phyloP scores from a whole-genome alignment of 495 filamentous ascomycete species.

The Aspergillus campestris region DNA sequence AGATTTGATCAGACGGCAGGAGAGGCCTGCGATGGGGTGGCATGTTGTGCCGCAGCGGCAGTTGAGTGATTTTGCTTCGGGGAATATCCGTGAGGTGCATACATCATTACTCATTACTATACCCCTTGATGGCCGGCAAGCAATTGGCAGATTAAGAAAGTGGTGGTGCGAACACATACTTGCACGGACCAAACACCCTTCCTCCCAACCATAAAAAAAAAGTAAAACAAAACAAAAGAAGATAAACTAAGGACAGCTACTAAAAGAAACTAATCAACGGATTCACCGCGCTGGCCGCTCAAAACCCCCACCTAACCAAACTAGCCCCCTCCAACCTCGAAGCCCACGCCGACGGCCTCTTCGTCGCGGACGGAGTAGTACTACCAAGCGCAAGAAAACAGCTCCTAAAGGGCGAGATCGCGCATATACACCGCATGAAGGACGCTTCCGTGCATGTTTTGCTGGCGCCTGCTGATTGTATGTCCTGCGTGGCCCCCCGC shows the following conservation, averaged over 20 bases:
- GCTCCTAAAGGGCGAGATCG: conserved; percentile 54
- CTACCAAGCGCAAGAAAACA: conserved; percentile 10
- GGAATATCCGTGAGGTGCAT: conserved; percentile 23
- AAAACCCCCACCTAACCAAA: conserved; percentile 27
- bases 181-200: too few relatives aligned
- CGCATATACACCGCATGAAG: conserved; percentile 58
- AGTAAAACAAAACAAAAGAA: too few relatives aligned
- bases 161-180: too few relatives aligned
- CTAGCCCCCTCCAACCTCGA: conserved; percentile 19
- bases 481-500: neutral
- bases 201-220: too few relatives aligned
- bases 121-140: too few relatives aligned
- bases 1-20: neutral
- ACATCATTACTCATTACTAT: too few relatives aligned
- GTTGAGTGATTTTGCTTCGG: conserved; percentile 18
- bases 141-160: too few relatives aligned
- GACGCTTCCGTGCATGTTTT: conserved; percentile 72
- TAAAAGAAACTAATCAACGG: conserved; percentile 18
- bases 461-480: conserved; percentile 65
- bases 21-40: conserved; percentile 19
- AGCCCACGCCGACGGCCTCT: conserved; percentile 21
- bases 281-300: conserved; percentile 18
- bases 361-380: conserved; percentile 17
- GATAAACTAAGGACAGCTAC: too few relatives aligned
- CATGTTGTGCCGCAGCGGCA: conserved; percentile 32